phyloP scores from a whole-genome alignment of 2,329 filamentous ascomycete species.

The Setomelanomma holmii region DNA sequence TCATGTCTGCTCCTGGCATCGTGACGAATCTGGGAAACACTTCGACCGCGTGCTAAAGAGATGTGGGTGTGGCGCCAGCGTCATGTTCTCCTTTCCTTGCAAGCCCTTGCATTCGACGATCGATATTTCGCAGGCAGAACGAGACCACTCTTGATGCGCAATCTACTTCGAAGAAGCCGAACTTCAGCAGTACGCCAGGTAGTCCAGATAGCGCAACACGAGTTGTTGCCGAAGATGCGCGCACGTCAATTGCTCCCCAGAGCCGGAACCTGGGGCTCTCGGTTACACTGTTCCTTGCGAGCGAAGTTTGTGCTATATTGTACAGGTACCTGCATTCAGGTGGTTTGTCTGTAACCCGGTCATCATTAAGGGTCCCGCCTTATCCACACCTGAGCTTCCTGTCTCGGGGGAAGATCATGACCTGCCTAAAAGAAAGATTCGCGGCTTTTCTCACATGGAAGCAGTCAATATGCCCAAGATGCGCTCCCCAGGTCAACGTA shows the following conservation, averaged over 20 bases:
- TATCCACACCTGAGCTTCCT: slow-evolving; percentile 30
- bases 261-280: neutral
- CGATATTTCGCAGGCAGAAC: no score
- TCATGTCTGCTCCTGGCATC: no score
- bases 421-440: slow-evolving; percentile 30
- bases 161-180: no score
- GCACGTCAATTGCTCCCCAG: no score
- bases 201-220: neutral
- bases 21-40: no score
- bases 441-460: slow-evolving; percentile 30
- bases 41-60: no score
- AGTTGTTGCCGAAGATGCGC: no score
- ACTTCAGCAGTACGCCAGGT: no score
- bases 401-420: slow-evolving; percentile 28
- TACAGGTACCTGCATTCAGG: slow-evolving; percentile 35
- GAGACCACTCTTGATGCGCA: no score
- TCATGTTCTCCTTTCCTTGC: no score
- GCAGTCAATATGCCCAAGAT: slow-evolving; percentile 10
- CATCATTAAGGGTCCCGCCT: slow-evolving; percentile 21
- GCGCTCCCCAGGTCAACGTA: slow-evolving; percentile 7
- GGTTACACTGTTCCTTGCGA: slow-evolving; percentile 13
- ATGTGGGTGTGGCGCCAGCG: no score
- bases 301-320: slow-evolving; percentile 20
- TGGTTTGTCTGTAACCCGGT: slow-evolving; percentile 29
- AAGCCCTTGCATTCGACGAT: no score